Conservation (phyloP, 306 rosid species). For the Medicago ruthenica region DNA sequence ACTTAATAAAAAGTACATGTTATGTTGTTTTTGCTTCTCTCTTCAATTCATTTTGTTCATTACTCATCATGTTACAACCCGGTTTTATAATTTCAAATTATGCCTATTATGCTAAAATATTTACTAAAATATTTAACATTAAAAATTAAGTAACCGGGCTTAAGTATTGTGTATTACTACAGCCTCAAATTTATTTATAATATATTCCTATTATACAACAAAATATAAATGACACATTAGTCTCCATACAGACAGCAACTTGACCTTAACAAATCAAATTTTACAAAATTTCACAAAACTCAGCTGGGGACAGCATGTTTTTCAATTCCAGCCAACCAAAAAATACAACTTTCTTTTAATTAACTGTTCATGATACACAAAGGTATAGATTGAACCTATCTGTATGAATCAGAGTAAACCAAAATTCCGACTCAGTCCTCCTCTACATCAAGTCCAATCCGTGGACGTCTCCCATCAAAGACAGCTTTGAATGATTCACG, state of each 20-base stretch:
- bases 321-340: conserved; percentile 38
- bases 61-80: too few relatives aligned
- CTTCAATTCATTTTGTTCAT: too few relatives aligned
- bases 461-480: conserved; percentile 78
- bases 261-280: conserved; percentile 17
- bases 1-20: too few relatives aligned
- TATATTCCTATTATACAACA: too few relatives aligned
- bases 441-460: conserved; percentile 74
- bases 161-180: too few relatives aligned
- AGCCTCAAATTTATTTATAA: too few relatives aligned
- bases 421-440: conserved; percentile 57
- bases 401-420: conserved; percentile 5
- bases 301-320: conserved; percentile 20
- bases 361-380: conserved; percentile 29
- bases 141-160: too few relatives aligned
- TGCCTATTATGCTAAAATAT: too few relatives aligned
- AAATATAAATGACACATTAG: too few relatives aligned
- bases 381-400: conserved; percentile 23
- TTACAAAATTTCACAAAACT: conserved; percentile 36
- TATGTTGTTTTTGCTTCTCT: too few relatives aligned
- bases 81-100: too few relatives aligned
- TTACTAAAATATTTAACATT: too few relatives aligned
- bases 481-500: conserved; percentile 85
- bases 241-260: neutral
- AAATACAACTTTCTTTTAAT: conserved; percentile 22